Evolutionary conservation across 164 flowering plant genomes (phyloP), one percentile per base, ranked within the genome.

Genomic region (Dillenia turbinata): DNA sequence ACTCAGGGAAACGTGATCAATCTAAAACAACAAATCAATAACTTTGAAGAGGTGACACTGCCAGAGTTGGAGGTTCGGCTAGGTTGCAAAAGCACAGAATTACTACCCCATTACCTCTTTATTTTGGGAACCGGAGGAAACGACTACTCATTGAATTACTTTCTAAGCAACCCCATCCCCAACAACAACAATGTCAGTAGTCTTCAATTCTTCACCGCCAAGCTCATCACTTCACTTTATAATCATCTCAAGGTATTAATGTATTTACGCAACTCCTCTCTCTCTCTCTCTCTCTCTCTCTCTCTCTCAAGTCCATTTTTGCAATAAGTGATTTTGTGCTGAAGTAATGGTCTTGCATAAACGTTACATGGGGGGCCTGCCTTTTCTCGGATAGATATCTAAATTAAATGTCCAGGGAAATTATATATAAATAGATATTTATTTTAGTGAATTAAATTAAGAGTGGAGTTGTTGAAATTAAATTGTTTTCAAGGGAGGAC

Each of bases 91-190:
- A 65, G 60, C 40, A 53, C 16, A 1, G 53, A 55, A 24, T 52
- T 51, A 15, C 64, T 83, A 10, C 6, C 68, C 9, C 48, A 77
- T 0, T 80, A 72, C 67, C 55, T 88, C 64, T 88, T 85, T 67
- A 77, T 85, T 8, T 61, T 88, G 22, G 84, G 85, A 57, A 71
- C 64, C 2, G 91, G 95, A 9, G 81, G 85, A 5, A 82, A 84
- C 47, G 94, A 85, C 66, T 85, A 78, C 66, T 52, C 84, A n/a
- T 50, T 80, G 64, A 83, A 81, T 60, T 85, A 81, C 69, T 85
- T 85, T 54, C 54, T 74, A 22, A 57, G 47, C 9, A 48, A 19
- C 44, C 12, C 3, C 9, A 48, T 16, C 44, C 12, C 3, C 13
- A 72, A 64, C 62, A n/a, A 67, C 67, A 74, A 33, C 40, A 33